A percentile compares a stretch with the other conserved stretches of the same genome.
phyloP scores from a whole-genome alignment of 768 basidiomycete genomes.

The Termitomyces sp. region DNA sequence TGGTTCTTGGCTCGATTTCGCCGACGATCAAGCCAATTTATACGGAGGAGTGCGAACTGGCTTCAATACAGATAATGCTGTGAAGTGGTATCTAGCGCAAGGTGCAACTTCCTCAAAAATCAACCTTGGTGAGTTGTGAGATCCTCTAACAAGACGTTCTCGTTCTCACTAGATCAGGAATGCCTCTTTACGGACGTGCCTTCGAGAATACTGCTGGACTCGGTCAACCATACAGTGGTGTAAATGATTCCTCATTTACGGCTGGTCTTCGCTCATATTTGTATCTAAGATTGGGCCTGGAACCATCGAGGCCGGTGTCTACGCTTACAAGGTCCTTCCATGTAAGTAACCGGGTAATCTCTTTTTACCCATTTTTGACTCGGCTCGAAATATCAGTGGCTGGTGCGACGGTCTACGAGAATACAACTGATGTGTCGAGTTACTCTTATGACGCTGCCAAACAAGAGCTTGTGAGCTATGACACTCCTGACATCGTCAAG shows the following conservation, averaged over 20 bases:
- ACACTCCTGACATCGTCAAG: conserved; percentile 61
- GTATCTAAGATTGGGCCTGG: conserved; percentile 58
- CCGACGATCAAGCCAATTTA: conserved; percentile 56
- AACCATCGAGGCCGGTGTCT: conserved; percentile 64
- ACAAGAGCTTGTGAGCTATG: conserved; percentile 69
- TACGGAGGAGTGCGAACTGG: conserved; percentile 59
- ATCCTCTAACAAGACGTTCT: neutral
- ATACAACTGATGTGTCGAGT: conserved; percentile 62
- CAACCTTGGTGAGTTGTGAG: conserved; percentile 42
- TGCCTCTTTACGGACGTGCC: too few species aligned
- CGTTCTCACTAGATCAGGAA: conserved; percentile 31
- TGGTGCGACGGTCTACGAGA: conserved; percentile 58
- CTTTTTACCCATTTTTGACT: neutral
- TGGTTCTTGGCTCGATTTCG: conserved; percentile 66
- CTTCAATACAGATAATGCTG: conserved; percentile 62
- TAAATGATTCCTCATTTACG: too few species aligned
- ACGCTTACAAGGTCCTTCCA: conserved; percentile 73
- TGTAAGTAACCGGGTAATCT: conserved; percentile 20
- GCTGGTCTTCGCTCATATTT: too few species aligned
- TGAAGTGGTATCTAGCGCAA: conserved; percentile 50
- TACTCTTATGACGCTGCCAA: conserved; percentile 72
- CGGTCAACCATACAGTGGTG: too few species aligned
- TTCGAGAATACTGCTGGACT: too few species aligned
- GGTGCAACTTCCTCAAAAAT: conserved; percentile 67
- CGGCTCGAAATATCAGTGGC: conserved; percentile 25